Percentiles rank a stretch among this genome's conserved stretches.
Conservation (phyloP, 2,329 filamentous ascomycete species). For the Didymellaceae sp. region DNA sequence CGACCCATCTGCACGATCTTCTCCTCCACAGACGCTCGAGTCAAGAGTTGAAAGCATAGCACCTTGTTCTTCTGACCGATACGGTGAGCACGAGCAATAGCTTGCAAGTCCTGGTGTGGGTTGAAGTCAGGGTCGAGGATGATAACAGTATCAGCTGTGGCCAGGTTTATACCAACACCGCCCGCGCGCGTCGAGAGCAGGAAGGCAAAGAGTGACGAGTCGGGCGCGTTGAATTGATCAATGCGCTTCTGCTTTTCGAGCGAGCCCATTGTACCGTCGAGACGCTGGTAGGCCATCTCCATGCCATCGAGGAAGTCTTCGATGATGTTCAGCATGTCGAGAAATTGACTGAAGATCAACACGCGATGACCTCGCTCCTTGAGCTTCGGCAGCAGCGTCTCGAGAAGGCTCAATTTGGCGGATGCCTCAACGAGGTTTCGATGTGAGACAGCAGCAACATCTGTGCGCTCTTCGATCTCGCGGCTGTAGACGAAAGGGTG, state of each 20-base stretch:
- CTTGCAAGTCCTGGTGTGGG: slow-evolving; percentile 96
- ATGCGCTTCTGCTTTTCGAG: slow-evolving; percentile 93
- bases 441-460: slow-evolving; percentile 67
- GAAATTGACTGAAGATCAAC: slow-evolving; percentile 93
- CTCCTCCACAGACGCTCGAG: slow-evolving; percentile 86
- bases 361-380: slow-evolving; percentile 86
- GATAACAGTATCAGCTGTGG: slow-evolving; percentile 96
- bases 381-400: slow-evolving; percentile 86
- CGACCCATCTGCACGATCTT: slow-evolving; percentile 95
- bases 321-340: slow-evolving; percentile 83
- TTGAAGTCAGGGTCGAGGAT: slow-evolving; percentile 98
- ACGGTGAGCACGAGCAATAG: slow-evolving; percentile 89
- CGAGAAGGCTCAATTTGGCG: slow-evolving; percentile 82
- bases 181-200: slow-evolving; percentile 92
- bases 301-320: slow-evolving; percentile 89
- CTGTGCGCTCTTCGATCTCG: slow-evolving; percentile 82
- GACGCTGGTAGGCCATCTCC: slow-evolving; percentile 74
- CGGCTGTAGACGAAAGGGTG: slow-evolving; percentile 95
- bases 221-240: slow-evolving; percentile 87
- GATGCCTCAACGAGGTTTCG: slow-evolving; percentile 90
- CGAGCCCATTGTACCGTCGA: slow-evolving; percentile 83
- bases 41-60: slow-evolving; percentile 93
- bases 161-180: slow-evolving; percentile 96
- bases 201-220: slow-evolving; percentile 86
- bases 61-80: slow-evolving; percentile 98